These are phyloP conservation scores for Phylloporus sp. DNA, from an alignment of 1,284 basidiomycete genomes.

Conservation along the genomic window DNA sequence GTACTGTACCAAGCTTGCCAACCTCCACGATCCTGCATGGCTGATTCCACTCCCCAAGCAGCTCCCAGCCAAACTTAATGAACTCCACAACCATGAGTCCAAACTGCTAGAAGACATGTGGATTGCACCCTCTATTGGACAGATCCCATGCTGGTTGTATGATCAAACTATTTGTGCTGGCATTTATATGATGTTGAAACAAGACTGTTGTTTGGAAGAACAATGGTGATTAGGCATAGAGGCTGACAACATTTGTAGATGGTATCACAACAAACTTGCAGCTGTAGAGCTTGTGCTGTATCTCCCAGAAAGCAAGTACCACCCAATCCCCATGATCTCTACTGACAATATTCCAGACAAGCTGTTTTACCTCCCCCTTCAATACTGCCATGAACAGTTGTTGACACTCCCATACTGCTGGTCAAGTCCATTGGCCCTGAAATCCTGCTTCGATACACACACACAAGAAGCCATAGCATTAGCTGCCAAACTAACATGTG, in stretches of 20 bases:
- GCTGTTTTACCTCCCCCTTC: too few species aligned
- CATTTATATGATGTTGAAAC: constrained; percentile 36
- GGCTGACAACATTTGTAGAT: constrained; percentile 28
- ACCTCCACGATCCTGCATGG: not conserved
- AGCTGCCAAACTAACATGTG: too few species aligned
- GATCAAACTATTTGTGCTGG: constrained; percentile 36
- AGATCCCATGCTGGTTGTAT: constrained; percentile 1
- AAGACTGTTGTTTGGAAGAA: constrained; percentile 36
- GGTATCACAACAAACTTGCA: not conserved
- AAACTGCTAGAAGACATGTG: not conserved
- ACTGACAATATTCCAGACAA: too few species aligned
- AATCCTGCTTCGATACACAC: too few species aligned
- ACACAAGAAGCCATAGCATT: too few species aligned
- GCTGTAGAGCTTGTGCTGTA: not conserved
- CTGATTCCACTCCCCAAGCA: not conserved
- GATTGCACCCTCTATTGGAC: not conserved
- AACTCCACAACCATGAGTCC: not conserved
- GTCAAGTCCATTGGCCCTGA: too few species aligned
- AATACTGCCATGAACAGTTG: too few species aligned
- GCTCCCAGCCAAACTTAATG: not conserved
- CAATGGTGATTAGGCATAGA: constrained; percentile 22
- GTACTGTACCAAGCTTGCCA: not conserved
- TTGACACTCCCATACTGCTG: too few species aligned
- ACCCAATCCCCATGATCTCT: too few species aligned
- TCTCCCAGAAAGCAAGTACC: too few species aligned